Evolutionary conservation across 768 basidiomycete genomes (phyloP).

Genomic region (Baorangia bicolor): DNA sequence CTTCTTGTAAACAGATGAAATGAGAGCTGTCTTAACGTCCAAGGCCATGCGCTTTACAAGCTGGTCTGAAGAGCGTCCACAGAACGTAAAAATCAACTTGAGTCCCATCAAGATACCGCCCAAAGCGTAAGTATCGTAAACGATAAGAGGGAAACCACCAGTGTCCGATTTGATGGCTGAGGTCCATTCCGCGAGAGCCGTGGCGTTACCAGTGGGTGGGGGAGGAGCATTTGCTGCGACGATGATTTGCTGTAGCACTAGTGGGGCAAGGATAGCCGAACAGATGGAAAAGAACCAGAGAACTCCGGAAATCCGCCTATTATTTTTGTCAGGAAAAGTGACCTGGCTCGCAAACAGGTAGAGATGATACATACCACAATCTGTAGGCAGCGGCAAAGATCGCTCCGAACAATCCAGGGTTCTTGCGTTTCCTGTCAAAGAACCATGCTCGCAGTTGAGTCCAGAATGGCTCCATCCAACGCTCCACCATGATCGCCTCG

Average conservation of each 20-base stretch:
- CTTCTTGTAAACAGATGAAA: conserved; percentile 33
- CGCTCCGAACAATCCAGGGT: conserved; percentile 16
- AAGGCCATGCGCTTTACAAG: conserved; percentile 30
- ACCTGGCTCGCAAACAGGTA: neutral
- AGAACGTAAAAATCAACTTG: conserved; percentile 25
- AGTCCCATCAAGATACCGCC: conserved; percentile 24
- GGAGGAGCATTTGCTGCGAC: conserved; percentile 21
- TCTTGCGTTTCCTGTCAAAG: conserved; percentile 14
- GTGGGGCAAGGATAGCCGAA: conserved; percentile 22
- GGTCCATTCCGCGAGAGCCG: conserved; percentile 22
- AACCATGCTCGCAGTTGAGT: conserved; percentile 17
- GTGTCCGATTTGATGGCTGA: conserved; percentile 20
- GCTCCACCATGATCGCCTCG: conserved; percentile 24
- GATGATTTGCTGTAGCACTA: conserved; percentile 30
- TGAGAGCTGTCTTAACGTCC: conserved; percentile 31
- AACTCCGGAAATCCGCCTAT: conserved; percentile 27
- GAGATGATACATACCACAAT: conserved; percentile 14
- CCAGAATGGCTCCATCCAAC: conserved; percentile 27
- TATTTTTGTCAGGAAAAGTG: neutral
- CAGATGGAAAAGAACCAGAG: conserved; percentile 29
- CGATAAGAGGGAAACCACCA: conserved; percentile 30
- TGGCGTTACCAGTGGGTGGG: conserved; percentile 19
- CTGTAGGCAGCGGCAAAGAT: conserved; percentile 17
- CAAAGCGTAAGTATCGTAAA: conserved; percentile 25
- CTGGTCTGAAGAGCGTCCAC: conserved; percentile 30